Conservation (phyloP, 257 asterid species). For the Oldenlandia corymbosa region DNA sequence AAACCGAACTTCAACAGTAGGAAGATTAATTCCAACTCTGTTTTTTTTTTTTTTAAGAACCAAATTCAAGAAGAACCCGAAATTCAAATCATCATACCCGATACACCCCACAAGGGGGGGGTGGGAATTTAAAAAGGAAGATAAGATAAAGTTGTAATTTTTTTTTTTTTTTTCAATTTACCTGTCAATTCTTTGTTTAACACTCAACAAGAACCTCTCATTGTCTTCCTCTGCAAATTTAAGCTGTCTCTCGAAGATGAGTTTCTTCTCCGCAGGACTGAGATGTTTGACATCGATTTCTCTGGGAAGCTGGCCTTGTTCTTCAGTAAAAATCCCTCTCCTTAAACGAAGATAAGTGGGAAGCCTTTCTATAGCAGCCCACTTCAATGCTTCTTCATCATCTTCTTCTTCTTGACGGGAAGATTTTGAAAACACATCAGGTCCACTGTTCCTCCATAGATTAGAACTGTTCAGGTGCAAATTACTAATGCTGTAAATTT, state of each 20-base stretch:
- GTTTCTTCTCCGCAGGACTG: slow-evolving; percentile 55
- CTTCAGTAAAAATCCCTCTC: slow-evolving; percentile 59
- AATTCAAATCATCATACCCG: not conserved
- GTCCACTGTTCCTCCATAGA: slow-evolving; percentile 68
- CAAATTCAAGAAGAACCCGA: not conserved
- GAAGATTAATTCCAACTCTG: slow-evolving; percentile 81
- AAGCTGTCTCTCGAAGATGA: slow-evolving; percentile 60
- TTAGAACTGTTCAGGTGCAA: slow-evolving; percentile 47
- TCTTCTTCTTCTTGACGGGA: slow-evolving; percentile 45
- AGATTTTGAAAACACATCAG: slow-evolving; percentile 59
- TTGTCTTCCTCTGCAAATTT: slow-evolving; percentile 72
- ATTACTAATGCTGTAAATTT: not conserved
- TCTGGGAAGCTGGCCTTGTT: slow-evolving; percentile 40
- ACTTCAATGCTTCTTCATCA: slow-evolving; percentile 80
- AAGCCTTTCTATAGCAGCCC: slow-evolving; percentile 86
- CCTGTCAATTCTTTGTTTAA: slow-evolving; percentile 67
- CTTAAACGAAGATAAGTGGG: slow-evolving; percentile 66
- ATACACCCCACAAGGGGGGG: too few species aligned
- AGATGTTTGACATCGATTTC: slow-evolving; percentile 62
- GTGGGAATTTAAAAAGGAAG: too few species aligned
- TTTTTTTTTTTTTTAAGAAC: not conserved
- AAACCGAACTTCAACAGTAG: slow-evolving; percentile 75
- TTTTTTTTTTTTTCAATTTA: slow-evolving; percentile 8
- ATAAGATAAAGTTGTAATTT: too few species aligned
- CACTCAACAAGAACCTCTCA: slow-evolving; percentile 65